Base-by-base conservation (phyloP, 176 grass and related monocot species). In the Bromus sterilis region DNA sequence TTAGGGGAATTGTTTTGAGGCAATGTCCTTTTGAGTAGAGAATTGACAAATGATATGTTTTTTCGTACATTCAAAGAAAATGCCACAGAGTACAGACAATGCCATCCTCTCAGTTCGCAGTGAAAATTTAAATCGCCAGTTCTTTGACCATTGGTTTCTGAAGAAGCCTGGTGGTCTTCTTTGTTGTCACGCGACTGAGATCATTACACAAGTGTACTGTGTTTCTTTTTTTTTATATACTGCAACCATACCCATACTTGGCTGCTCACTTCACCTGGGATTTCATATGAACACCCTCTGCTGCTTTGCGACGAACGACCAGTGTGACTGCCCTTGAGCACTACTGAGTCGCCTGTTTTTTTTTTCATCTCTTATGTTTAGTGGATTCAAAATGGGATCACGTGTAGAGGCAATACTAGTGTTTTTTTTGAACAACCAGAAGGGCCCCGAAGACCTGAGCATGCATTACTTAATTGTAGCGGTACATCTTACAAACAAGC, bases 1-100 rank as follows among this genome's bases (percentile, higher is more conserved):
- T 89, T 89, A 93, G 96, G 76, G 96, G 96, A 68, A 84, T 98
- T 20, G 96, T 72, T 89, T 98, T 8, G 96, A 98, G 93, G 96
- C 95, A 89, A 77, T 67, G 15, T 62, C 13, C 14, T 86, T 37
- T 78, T 56, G 29, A 71, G 32, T 46, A 39, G 40, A 68, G 61
- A 68, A 34, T 39, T 80, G 18, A 68, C 39, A 24, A 90, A 71
- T 11, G 1, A 15, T 53, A 23, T 51, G 13, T 25, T 37, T 60
- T 69, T 86, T 75, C 13, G 37, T 70, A 49, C 49, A 62, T 77
- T 31, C 66, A 30, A 78, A 74, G 46, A n/a, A n/a, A 16, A 64
- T 64, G 90, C 87, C 13, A 88, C 90, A 8, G 96, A 95, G 73
- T 98, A 98, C 61, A 35, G 31, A 1, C 14, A 68, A 24, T 63